Evolutionary conservation across 768 basidiomycete genomes (phyloP), one percentile per base, ranked within the genome.

Genomic region (Russula emetica): DNA sequence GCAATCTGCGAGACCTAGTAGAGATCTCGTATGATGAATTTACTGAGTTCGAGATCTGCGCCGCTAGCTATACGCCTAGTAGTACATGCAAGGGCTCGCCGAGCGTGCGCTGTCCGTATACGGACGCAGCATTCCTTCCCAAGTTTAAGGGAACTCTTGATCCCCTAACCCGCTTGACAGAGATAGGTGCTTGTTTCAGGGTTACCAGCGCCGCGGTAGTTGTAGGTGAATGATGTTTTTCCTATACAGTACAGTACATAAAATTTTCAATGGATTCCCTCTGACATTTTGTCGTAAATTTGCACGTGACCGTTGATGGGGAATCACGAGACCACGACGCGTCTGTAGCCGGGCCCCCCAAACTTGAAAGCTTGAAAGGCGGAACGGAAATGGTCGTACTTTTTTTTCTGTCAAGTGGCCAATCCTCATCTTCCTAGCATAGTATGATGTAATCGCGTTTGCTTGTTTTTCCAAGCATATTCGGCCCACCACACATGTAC

Each of bases 1-100:
- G 94, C 64, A 98, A 97, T 78, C 96, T 95, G 4, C 83, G 93
- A 44, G 93, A 99, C 72, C 85, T 92, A 1, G 82, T 97, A 69
- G 94, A 98, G 71, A 88, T 96, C 66, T 80, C 88, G 24, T 98
- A 97, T 70, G 96, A 99, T 76, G 90, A 96, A 71, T 91, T 90
- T 72, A 92, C 90, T 20, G 84, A 92, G 60, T 98, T 99, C 75
- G 93, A 95, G 66, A 85, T 98, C 67, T 99, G 97, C 74, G 93
- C 89, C 11, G 94, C 86, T 44, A 89, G 85, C 68, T 91, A 87
- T 71, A 90, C 90, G 26, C 94, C 95, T n/a, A n/a, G n/a, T n/a
- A n/a, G n/a, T 50, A 98, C 98, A 72, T 97, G 94, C 82, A 89
- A 89, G 74, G 94, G 94, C 34, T 88, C 91, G 52, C 85, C 88